Evolutionary conservation across 345 rosid species (phyloP).

Genomic region (Reutealis trisperma): DNA sequence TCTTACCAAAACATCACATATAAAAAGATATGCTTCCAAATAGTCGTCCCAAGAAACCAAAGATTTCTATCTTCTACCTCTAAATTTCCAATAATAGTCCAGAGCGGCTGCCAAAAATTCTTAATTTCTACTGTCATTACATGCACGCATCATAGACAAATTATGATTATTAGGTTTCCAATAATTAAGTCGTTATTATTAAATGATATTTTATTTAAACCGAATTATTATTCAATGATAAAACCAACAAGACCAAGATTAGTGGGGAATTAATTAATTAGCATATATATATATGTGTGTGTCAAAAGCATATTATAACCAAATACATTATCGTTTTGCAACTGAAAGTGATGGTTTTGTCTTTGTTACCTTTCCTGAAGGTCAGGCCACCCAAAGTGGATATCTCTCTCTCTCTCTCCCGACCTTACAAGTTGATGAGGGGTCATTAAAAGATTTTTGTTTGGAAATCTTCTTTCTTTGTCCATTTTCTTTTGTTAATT

Average conservation of each 20-base stretch:
- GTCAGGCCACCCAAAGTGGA: too few relatives aligned
- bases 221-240: too few relatives aligned
- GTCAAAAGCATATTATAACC: neutral
- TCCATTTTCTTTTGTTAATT: neutral
- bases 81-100: neutral
- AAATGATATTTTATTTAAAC: neutral
- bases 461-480: neutral
- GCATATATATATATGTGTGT: neutral
- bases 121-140: conserved; percentile 2
- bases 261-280: neutral
- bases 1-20: too few relatives aligned
- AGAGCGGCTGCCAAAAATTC: neutral
- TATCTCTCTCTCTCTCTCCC: neutral
- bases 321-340: conserved; percentile 17
- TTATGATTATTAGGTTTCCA: neutral
- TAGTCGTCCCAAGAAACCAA: too few relatives aligned
- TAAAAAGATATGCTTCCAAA: too few relatives aligned
- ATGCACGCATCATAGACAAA: neutral
- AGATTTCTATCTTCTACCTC: neutral
- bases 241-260: neutral
- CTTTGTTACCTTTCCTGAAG: neutral
- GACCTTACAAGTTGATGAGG: neutral
- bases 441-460: conserved; percentile 6
- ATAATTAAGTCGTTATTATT: neutral
- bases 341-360: neutral